These are phyloP conservation scores for Podospora tetraspora DNA, from an alignment of 495 filamentous ascomycete species.

Conservation along the genomic window DNA sequence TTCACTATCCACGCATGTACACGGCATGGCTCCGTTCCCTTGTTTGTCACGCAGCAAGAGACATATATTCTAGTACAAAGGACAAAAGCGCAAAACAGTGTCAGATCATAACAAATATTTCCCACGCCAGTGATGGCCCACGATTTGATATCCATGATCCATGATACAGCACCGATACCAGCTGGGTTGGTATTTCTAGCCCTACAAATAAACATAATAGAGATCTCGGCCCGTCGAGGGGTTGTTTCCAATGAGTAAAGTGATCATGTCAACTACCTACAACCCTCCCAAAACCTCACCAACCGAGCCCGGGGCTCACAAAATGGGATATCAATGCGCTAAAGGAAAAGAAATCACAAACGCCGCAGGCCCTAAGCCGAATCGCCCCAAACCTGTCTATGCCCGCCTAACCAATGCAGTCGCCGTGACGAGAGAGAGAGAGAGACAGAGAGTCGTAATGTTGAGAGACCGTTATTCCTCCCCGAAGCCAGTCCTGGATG, in stretches of 20 bases:
- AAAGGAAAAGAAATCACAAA: constrained; percentile 3
- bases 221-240: background rate
- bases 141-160: background rate
- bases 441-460: constrained; percentile 12
- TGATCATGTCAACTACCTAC: background rate
- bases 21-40: background rate
- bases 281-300: background rate
- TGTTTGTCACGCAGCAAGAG: background rate
- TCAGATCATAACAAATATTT: background rate
- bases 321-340: constrained; percentile 11
- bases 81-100: background rate
- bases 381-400: constrained; percentile 17
- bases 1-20: background rate
- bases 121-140: background rate
- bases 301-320: constrained; percentile 9
- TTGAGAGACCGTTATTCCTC: background rate
- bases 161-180: background rate
- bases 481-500: background rate
- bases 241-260: background rate
- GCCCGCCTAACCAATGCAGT: constrained; percentile 13
- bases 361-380: constrained; percentile 4
- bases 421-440: background rate
- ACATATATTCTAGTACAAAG: background rate
- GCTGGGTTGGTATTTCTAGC: background rate
- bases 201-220: background rate